These are phyloP conservation scores for Aureobasidium mangrovei DNA, from an alignment of 2,329 filamentous ascomycete species.

Conservation along the genomic window DNA sequence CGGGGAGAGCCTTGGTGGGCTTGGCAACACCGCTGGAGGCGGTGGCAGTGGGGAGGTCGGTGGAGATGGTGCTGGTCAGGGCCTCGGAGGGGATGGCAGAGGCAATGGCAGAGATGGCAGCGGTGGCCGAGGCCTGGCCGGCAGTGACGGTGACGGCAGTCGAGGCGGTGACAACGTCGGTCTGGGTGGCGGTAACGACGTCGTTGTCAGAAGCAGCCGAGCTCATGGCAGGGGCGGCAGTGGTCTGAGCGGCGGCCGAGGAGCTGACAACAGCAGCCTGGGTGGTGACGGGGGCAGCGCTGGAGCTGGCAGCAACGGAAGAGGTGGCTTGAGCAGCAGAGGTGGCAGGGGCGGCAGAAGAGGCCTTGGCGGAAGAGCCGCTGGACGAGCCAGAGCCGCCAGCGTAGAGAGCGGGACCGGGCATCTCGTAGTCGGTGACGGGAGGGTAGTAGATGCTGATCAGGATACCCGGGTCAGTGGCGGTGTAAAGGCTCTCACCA, in stretches of 20 bases:
- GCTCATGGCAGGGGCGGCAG: not conserved
- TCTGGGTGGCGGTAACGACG: constrained; percentile 6
- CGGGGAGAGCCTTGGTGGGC: constrained; percentile 21
- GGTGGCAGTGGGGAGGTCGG: constrained; percentile 14
- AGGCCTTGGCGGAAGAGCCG: constrained; percentile 4
- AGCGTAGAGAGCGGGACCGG: constrained; percentile 37
- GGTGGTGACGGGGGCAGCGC: not conserved
- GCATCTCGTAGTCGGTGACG: constrained; percentile 39
- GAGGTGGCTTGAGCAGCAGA: constrained; percentile 17
- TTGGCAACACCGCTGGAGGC: constrained; percentile 11
- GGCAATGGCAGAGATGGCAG: not conserved
- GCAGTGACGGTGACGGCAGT: constrained; percentile 18
- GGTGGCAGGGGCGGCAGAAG: not conserved
- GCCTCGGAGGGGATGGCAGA: not conserved
- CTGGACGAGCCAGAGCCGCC: constrained; percentile 12
- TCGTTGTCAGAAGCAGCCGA: not conserved
- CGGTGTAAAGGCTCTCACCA: constrained; percentile 49
- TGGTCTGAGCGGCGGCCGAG: not conserved
- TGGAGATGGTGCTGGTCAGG: constrained; percentile 16
- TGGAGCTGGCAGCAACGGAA: constrained; percentile 19
- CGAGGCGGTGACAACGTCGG: not conserved
- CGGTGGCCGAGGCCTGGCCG: constrained; percentile 17
- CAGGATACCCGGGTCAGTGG: constrained; percentile 48
- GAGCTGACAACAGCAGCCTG: constrained; percentile 9
- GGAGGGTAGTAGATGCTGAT: constrained; percentile 50